Percentiles rank a stretch among this genome's conserved stretches.
These are phyloP conservation scores for Microcyclospora tardicrescens DNA, from an alignment of 2,329 filamentous ascomycete genomes.

Conservation along the genomic window DNA sequence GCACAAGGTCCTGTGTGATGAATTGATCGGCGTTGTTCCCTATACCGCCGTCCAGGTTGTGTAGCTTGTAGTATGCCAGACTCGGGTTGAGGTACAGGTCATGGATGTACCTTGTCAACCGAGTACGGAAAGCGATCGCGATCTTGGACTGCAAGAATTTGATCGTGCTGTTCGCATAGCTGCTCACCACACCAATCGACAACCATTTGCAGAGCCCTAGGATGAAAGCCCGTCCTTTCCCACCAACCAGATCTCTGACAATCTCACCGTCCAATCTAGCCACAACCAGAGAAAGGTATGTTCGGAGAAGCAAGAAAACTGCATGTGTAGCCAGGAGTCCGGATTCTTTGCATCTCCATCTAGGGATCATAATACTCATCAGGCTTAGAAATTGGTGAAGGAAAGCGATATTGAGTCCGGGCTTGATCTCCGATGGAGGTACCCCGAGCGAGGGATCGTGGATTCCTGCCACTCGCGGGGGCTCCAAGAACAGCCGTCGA, in stretches of 20 bases:
- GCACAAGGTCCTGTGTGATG: slow-evolving; percentile 90
- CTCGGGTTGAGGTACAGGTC: slow-evolving; percentile 92
- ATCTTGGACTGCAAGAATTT: slow-evolving; percentile 97
- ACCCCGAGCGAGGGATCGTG: slow-evolving; percentile 33
- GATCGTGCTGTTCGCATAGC: slow-evolving; percentile 99
- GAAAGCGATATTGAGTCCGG: slow-evolving; percentile 88
- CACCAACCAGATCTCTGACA: slow-evolving; percentile 88
- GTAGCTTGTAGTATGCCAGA: slow-evolving; percentile 90
- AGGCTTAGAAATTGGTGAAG: slow-evolving; percentile 92
- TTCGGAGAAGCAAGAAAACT: slow-evolving; percentile 77
- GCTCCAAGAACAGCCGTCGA: slow-evolving; percentile 80
- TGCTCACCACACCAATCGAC: slow-evolving; percentile 80
- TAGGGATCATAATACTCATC: slow-evolving; percentile 93
- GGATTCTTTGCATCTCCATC: slow-evolving; percentile 92
- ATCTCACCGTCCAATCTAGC: slow-evolving; percentile 91
- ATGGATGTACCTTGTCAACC: slow-evolving; percentile 90
- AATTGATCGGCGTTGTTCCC: slow-evolving; percentile 90
- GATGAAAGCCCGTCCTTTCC: slow-evolving; percentile 76
- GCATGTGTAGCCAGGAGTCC: slow-evolving; percentile 80
- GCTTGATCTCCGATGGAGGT: slow-evolving; percentile 80
- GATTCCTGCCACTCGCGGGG: slow-evolving; percentile 58
- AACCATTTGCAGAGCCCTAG: slow-evolving; percentile 92
- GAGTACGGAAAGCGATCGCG: slow-evolving; percentile 91
- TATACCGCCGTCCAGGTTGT: slow-evolving; percentile 84
- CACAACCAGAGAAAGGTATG: slow-evolving; percentile 86